Percentiles rank a stretch among this genome's conserved stretches.
Conservation (phyloP, 2,329 filamentous ascomycete genomes). For the Pseudocercospora fijiensis region DNA sequence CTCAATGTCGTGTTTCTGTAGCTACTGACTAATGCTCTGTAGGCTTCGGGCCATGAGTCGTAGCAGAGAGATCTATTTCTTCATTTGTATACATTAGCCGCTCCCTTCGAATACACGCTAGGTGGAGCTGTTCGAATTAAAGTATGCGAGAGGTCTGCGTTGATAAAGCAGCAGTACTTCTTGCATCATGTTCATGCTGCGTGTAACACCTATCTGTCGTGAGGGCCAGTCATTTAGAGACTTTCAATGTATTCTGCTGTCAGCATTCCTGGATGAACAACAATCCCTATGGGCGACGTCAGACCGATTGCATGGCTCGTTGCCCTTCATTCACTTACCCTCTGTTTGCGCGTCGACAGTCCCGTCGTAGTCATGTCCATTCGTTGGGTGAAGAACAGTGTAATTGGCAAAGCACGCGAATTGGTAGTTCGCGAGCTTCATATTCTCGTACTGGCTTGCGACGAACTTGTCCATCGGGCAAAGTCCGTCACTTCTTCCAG, state of each 20-base stretch:
- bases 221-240: neutral
- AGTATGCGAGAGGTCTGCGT: neutral
- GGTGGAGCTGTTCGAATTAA: neutral
- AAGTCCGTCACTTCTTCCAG: slow-evolving; percentile 47
- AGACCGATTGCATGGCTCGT: neutral
- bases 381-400: slow-evolving; percentile 41
- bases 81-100: neutral
- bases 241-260: slow-evolving; percentile 23
- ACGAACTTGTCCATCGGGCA: slow-evolving; percentile 47
- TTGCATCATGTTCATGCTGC: neutral
- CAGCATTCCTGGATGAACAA: slow-evolving; percentile 25
- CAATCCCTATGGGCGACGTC: slow-evolving; percentile 18
- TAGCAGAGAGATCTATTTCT: neutral
- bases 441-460: slow-evolving; percentile 42
- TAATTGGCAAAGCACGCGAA: slow-evolving; percentile 53
- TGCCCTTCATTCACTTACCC: slow-evolving; percentile 6
- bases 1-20: neutral
- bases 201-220: neutral
- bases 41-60: neutral
- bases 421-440: slow-evolving; percentile 47
- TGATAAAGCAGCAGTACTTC: neutral
- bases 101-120: too few relatives aligned
- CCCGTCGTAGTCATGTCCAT: slow-evolving; percentile 47
- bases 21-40: neutral
- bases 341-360: slow-evolving; percentile 25